These are phyloP conservation scores for Apiospora arundinis DNA, from an alignment of 2,329 filamentous ascomycete genomes.

Conservation along the genomic window DNA sequence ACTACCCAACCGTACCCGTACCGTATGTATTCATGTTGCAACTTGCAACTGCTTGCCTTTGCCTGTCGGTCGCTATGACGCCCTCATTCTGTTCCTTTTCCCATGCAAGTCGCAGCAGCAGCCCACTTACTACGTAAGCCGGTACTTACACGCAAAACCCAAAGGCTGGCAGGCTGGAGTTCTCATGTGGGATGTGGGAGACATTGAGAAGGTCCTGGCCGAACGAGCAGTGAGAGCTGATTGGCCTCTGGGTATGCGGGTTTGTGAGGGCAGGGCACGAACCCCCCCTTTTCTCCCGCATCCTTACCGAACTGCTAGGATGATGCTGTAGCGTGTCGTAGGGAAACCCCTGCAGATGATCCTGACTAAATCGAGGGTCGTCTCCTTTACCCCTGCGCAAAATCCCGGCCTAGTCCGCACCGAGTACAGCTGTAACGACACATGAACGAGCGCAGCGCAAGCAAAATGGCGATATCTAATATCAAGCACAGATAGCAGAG, in stretches of 20 bases:
- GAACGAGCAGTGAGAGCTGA: neutral
- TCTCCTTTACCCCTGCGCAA: slow-evolving; percentile 12
- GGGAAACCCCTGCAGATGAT: slow-evolving; percentile 21
- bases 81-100: neutral
- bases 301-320: neutral
- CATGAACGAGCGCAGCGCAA: neutral
- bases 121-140: neutral
- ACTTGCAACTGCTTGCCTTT: neutral
- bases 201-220: slow-evolving; percentile 4
- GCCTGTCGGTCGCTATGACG: neutral
- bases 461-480: neutral
- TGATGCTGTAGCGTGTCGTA: neutral
- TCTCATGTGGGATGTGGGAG: neutral
- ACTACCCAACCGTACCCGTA: neutral
- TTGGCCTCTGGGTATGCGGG: neutral
- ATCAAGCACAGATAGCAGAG: neutral
- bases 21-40: neutral
- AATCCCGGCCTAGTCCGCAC: neutral
- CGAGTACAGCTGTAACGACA: neutral
- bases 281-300: slow-evolving; percentile 13
- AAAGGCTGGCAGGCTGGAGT: neutral
- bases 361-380: slow-evolving; percentile 6
- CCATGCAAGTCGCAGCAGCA: neutral
- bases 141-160: neutral
- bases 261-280: slow-evolving; percentile 11